phyloP scores from a whole-genome alignment of 2,329 filamentous ascomycete species.

The Cladosporium colombiae region DNA sequence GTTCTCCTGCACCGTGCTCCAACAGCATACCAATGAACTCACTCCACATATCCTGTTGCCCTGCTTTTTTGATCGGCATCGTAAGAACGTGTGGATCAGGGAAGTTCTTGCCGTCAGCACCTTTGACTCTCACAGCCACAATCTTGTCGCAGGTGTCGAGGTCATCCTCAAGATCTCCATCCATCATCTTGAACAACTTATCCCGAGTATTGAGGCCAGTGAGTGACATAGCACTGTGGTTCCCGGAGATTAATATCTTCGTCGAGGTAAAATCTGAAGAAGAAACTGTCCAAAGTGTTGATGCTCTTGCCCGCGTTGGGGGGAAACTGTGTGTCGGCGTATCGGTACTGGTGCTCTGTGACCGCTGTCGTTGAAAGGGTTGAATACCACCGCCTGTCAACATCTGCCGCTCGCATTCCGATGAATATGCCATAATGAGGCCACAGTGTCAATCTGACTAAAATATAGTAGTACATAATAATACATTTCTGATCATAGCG shows the following conservation, averaged over 20 bases:
- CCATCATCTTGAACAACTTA: not conserved
- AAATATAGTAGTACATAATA: too few species aligned
- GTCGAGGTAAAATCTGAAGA: not conserved
- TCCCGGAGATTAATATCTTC: not conserved
- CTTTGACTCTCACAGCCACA: not conserved
- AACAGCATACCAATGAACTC: not conserved
- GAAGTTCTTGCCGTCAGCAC: not conserved
- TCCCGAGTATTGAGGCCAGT: not conserved
- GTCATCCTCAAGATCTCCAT: not conserved
- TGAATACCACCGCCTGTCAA: too few species aligned
- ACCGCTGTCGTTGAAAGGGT: too few species aligned
- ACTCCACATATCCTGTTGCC: not conserved
- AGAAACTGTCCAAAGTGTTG: not conserved
- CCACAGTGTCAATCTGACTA: too few species aligned
- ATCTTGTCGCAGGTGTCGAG: not conserved
- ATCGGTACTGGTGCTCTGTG: too few species aligned
- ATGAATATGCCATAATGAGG: too few species aligned
- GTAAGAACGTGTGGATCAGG: not conserved
- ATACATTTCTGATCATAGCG: too few species aligned
- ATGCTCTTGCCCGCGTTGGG: too few species aligned
- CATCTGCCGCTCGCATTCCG: too few species aligned
- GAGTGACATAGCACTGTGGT: not conserved
- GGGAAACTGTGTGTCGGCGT: too few species aligned
- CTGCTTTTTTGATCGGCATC: not conserved
- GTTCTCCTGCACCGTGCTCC: not conserved